These are phyloP conservation scores for Colletotrichum sp. DNA, from an alignment of 2,329 filamentous ascomycete species.

Conservation along the genomic window DNA sequence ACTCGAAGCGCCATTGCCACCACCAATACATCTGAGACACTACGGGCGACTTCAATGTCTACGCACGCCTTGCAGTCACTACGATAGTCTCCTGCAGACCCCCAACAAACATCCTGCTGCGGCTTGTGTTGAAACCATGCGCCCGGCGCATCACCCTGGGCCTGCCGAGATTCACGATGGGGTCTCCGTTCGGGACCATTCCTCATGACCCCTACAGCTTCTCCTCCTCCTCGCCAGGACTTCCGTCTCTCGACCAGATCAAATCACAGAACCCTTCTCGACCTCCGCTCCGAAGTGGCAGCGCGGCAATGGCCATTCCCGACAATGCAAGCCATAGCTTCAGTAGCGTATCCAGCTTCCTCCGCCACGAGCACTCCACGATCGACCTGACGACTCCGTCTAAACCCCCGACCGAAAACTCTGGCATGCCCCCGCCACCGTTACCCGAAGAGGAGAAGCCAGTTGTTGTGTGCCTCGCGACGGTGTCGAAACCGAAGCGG, in stretches of 20 bases:
- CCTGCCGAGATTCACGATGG: conserved; percentile 34
- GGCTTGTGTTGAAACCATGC: conserved; percentile 41
- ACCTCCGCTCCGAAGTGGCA: not conserved
- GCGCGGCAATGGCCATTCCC: not conserved
- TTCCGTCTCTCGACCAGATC: conserved; percentile 58
- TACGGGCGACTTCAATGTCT: not conserved
- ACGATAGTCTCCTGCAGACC: not conserved
- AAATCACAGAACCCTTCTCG: conserved; percentile 36
- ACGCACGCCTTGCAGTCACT: not conserved
- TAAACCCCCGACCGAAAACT: not conserved
- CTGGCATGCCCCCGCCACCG: not conserved
- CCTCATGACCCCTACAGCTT: conserved; percentile 28
- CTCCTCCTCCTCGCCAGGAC: conserved; percentile 61
- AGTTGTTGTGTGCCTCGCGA: conserved; percentile 2
- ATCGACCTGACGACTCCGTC: conserved; percentile 20
- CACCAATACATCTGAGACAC: not conserved
- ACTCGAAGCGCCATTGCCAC: not conserved
- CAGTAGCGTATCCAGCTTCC: not conserved
- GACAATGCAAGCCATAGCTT: not conserved
- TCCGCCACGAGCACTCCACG: not conserved
- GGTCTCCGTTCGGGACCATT: conserved; percentile 33
- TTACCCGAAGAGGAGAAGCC: conserved; percentile 4
- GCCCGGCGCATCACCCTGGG: conserved; percentile 49
- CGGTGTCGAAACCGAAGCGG: conserved; percentile 12
- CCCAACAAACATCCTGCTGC: conserved; percentile 30